phyloP scores from a whole-genome alignment of 2,329 filamentous ascomycete genomes.

The Beauveria varroae region DNA sequence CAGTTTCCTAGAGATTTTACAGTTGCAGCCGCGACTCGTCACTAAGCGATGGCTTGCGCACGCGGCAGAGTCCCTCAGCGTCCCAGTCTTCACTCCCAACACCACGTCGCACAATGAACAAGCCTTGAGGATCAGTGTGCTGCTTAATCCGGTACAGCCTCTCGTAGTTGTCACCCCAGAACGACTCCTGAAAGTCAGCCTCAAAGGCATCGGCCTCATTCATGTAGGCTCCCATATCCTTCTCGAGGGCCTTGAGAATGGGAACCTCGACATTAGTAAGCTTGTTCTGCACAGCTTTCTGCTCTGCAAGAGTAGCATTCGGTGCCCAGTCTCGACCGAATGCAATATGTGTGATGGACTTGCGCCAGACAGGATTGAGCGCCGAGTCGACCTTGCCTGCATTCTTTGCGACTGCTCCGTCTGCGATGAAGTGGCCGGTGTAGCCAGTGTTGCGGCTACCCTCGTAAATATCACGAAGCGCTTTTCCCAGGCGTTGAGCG shows the following conservation, averaged over 20 bases:
- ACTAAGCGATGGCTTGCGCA: background rate
- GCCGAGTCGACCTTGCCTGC: slow-evolving; percentile 25
- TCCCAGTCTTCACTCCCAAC: slow-evolving; percentile 32
- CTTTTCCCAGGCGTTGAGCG: slow-evolving; percentile 16
- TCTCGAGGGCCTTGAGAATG: slow-evolving; percentile 18
- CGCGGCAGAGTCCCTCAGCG: slow-evolving; percentile 7
- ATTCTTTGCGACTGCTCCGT: slow-evolving; percentile 11
- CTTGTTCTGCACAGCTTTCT: slow-evolving; percentile 18
- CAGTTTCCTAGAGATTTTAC: background rate
- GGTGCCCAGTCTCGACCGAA: slow-evolving; percentile 20
- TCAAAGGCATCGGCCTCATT: slow-evolving; percentile 30
- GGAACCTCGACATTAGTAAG: slow-evolving; percentile 21
- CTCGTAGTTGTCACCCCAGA: slow-evolving; percentile 28
- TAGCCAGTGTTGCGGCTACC: slow-evolving; percentile 11
- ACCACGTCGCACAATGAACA: slow-evolving; percentile 29
- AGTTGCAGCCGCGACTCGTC: background rate
- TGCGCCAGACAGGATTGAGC: slow-evolving; percentile 34
- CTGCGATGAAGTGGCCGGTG: slow-evolving; percentile 16
- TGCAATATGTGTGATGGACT: slow-evolving; percentile 28
- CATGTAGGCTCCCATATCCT: slow-evolving; percentile 21
- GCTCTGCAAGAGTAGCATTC: slow-evolving; percentile 19
- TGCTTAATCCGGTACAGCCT: slow-evolving; percentile 28
- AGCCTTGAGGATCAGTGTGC: slow-evolving; percentile 25
- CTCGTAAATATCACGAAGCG: slow-evolving; percentile 15
- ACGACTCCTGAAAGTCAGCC: slow-evolving; percentile 27